Evolutionary conservation across 2,329 filamentous ascomycete genomes (phyloP), one percentile per base, ranked within the genome.

Genomic region (Fusarium redolens): DNA sequence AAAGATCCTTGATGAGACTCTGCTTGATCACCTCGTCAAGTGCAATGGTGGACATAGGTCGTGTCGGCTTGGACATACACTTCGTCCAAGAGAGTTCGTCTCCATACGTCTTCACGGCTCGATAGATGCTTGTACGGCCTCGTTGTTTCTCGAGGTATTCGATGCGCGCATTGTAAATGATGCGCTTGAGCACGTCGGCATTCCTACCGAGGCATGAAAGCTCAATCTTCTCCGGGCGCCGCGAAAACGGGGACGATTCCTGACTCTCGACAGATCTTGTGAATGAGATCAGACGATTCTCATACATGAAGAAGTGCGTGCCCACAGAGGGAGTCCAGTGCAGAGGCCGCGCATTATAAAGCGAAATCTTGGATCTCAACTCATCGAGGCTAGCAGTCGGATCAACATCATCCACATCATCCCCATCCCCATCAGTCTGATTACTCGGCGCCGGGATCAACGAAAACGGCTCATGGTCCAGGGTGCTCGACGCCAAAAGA

Each of bases 21-120:
- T 75, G 45, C 14, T 75, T 75, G 37, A 73, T 31, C 2, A 40
- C 33, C 17, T 75, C 62, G 7, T 71, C 69, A 1, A 75, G 61
- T 4, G 68, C 69, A 25, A 75, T 71, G 8, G 73, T 75, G 3
- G 68, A 64, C 60, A 75, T 68, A 0, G 72, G 72, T 13, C 72
- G 48, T 0, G 70, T 71, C 2, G 70, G 61, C n/a, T 71, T 73
- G 7, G 70, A 71, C 66, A 73, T 73, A 28, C 61, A 71, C 15
- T 56, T 62, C 11, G 47, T 50, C 70, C 70, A 73, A n/a, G 30
- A 9, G 12, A 67, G 54, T 5, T 70, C 62, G 4, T 67, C 48
- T 1, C 44, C 48, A 1, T 50, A 47, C 4, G n/a, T 14, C 18
- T 71, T 66, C 13, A 48, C 30, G 0, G 70, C 58, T 4, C 66